Conservation (phyloP, 257 asterid species). For the Paraleonurus japonicus region DNA sequence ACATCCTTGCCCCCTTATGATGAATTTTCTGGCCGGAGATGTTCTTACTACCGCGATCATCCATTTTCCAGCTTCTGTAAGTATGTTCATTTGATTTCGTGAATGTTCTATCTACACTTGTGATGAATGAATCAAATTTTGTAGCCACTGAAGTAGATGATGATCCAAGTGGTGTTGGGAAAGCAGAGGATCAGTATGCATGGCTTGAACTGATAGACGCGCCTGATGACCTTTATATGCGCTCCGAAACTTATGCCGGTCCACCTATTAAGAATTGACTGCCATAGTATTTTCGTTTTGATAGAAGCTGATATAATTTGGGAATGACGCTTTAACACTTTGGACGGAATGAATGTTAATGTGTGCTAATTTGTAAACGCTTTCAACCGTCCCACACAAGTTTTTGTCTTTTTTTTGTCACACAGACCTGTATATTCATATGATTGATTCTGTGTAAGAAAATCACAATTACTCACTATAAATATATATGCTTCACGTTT, state of each 20-base stretch:
- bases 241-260: conserved; percentile 55
- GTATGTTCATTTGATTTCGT: conserved; percentile 4
- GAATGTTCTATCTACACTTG: background rate
- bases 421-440: background rate
- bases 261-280: conserved; percentile 49
- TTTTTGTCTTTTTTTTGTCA: background rate
- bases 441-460: background rate
- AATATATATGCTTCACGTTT: too few relatives aligned
- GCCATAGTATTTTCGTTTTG: background rate
- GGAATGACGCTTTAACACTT: too few relatives aligned
- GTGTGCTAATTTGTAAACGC: too few relatives aligned
- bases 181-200: conserved; percentile 63
- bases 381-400: too few relatives aligned
- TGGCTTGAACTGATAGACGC: conserved; percentile 76
- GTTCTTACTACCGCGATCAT: conserved; percentile 82
- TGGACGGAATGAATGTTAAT: too few relatives aligned
- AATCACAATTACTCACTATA: background rate
- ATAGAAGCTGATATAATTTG: too few relatives aligned
- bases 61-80: conserved; percentile 70
- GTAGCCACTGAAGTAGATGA: conserved; percentile 50
- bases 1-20: conserved; percentile 91
- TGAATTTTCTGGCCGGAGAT: conserved; percentile 70
- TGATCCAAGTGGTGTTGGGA: conserved; percentile 28
- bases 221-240: conserved; percentile 81
- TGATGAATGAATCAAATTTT: conserved; percentile 3